phyloP scores from a whole-genome alignment of 768 basidiomycete genomes.

The Russula abietina region DNA sequence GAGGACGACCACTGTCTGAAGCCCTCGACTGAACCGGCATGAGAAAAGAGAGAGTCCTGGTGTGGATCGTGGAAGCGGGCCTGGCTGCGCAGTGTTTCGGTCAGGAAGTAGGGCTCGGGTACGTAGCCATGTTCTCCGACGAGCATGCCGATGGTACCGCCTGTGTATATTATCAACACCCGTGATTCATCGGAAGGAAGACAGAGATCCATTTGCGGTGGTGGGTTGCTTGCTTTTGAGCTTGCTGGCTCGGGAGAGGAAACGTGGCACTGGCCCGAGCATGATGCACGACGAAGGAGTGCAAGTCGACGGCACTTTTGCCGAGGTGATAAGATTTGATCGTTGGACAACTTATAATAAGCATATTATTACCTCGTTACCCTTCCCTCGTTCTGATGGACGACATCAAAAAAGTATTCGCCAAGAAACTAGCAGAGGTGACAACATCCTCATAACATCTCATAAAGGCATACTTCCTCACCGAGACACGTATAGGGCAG shows the following conservation, averaged over 20 bases:
- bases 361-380: too few species aligned
- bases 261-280: neutral
- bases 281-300: too few species aligned
- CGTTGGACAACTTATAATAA: too few species aligned
- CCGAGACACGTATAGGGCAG: slow-evolving; percentile 37
- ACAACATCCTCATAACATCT: neutral
- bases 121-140: slow-evolving; percentile 70
- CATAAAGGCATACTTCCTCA: neutral
- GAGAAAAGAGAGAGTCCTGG: slow-evolving; percentile 80
- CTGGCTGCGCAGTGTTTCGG: slow-evolving; percentile 76
- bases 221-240: neutral
- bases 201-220: slow-evolving; percentile 40
- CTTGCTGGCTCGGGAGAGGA: neutral
- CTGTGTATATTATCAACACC: slow-evolving; percentile 87
- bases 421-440: slow-evolving; percentile 55
- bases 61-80: slow-evolving; percentile 88
- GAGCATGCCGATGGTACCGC: slow-evolving; percentile 88
- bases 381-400: slow-evolving; percentile 46
- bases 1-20: slow-evolving; percentile 74
- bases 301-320: neutral
- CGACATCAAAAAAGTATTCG: slow-evolving; percentile 62
- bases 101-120: slow-evolving; percentile 83
- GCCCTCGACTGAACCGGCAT: slow-evolving; percentile 70
- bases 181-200: slow-evolving; percentile 60
- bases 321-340: neutral